Base-by-base conservation (phyloP, 495 filamentous ascomycete genomes). In the Annulohypoxylon moriforme region DNA sequence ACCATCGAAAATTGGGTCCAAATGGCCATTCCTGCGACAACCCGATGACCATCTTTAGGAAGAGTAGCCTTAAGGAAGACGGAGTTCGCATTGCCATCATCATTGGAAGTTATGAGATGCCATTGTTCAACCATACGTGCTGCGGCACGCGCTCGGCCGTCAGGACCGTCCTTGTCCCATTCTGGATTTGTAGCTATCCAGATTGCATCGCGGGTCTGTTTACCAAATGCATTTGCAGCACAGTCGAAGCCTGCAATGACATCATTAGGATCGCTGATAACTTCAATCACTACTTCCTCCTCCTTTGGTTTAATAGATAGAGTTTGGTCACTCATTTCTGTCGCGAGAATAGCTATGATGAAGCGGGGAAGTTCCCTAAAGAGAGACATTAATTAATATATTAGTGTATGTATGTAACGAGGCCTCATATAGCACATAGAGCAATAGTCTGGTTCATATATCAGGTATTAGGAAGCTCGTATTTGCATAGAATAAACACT, bases 11-110 rank as follows among this genome's bases (percentile, higher is more conserved):
- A 49, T 34, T 77, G 75, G 0, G 71, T 69, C 83, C 82, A 85
- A 44, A 83, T 80, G 4, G 82, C 82, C 5, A 81, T 58, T 7
- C 83, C 83, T 10, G 69, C 83, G 44, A 83, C 76, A 4, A 70
- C 50, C 11, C 72, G 68, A 22, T 74, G 64, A 1, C 59, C 58
- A 2, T 56, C 63, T 44, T 62, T 56, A 0, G 80, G 72, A 5
- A 85, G 33, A 5, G 77, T 82, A 5, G 82, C 82, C 22, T 83
- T 84, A 60, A 86, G 79, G 40, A 81, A 85, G 1, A 84, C 49
- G 0, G 77, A 79, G 50, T 83, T 83, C 0, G 81, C 74, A 25
- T 79, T 68, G 7, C 83, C 81, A n/a, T 72, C 61, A 31, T 79
- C 74, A 33, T 77, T 77, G 5, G 68, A 76, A 0, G 64, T 79